Conservation (phyloP, 2,329 filamentous ascomycete genomes). For the Mariannaea elegans region DNA sequence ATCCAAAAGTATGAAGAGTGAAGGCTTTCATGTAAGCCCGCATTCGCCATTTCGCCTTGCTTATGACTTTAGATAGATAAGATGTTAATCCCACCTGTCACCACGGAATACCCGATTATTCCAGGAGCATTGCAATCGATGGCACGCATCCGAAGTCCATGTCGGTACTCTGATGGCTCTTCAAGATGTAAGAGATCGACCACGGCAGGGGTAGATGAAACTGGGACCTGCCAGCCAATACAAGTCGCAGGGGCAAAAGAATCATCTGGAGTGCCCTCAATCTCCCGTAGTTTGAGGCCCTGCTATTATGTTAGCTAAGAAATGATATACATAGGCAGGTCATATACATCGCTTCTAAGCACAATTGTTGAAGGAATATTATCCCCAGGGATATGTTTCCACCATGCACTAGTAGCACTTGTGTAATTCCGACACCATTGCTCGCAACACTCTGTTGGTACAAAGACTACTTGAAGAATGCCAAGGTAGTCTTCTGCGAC, state of each 20-base stretch:
- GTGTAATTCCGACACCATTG: neutral
- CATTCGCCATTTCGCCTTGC: neutral
- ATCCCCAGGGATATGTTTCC: conserved; percentile 11
- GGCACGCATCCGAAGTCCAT: conserved; percentile 16
- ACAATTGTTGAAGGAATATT: neutral
- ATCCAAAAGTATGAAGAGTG: conserved; percentile 13
- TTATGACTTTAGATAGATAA: conserved; percentile 4
- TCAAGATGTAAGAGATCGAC: conserved; percentile 15
- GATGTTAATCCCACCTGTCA: conserved; percentile 2
- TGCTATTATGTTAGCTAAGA: neutral
- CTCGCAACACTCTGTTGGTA: neutral
- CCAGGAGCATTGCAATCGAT: conserved; percentile 14
- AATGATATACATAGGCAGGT: neutral
- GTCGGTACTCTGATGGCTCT: neutral
- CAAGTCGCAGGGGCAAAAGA: neutral
- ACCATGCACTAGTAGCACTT: neutral
- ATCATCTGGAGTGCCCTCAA: neutral
- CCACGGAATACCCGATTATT: conserved; percentile 16
- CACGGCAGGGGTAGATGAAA: neutral
- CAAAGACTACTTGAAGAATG: neutral
- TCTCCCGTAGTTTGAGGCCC: neutral
- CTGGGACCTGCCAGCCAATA: conserved; percentile 15
- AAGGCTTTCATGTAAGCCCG: neutral
- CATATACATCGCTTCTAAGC: conserved; percentile 7
- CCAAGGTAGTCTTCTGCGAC: neutral